phyloP scores from a whole-genome alignment of 441 rosid genomes.

The Pelargonium fulgidum region DNA sequence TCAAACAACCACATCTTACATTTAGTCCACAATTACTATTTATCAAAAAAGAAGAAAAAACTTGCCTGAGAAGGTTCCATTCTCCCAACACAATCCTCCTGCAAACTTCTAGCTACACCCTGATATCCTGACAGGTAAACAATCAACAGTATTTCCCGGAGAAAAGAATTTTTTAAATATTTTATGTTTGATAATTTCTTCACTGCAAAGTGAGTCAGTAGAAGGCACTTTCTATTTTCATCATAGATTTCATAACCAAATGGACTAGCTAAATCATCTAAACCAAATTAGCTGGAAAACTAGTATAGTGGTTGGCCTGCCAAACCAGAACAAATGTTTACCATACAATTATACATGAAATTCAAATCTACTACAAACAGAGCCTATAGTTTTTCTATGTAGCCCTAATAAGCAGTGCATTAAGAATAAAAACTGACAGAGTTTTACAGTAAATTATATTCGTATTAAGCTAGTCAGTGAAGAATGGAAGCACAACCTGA shows the following conservation, averaged over 20 bases:
- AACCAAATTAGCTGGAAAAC: too few relatives aligned
- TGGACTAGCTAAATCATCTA: too few relatives aligned
- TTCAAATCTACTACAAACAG: too few relatives aligned
- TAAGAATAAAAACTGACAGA: background rate
- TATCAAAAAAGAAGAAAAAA: conserved; percentile 13
- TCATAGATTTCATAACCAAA: too few relatives aligned
- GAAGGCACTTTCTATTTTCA: too few relatives aligned
- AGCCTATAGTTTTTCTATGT: too few relatives aligned
- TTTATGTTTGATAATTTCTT: background rate
- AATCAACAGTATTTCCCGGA: conserved; percentile 3
- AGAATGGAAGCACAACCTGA: conserved; percentile 49
- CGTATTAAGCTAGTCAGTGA: background rate
- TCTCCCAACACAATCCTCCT: conserved; percentile 45
- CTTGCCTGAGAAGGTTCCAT: conserved; percentile 51
- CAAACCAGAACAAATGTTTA: too few relatives aligned
- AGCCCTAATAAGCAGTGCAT: too few relatives aligned
- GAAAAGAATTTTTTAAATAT: background rate
- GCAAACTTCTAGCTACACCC: conserved; percentile 65
- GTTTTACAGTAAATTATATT: background rate
- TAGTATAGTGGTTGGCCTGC: too few relatives aligned
- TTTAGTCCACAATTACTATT: conserved; percentile 7
- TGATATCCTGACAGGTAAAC: conserved; percentile 27
- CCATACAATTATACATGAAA: too few relatives aligned
- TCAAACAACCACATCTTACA: conserved; percentile 6
- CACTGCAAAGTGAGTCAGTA: too few relatives aligned